phyloP scores from a whole-genome alignment of 2,329 filamentous ascomycete species.

The Bipolaris sorokiniana region DNA sequence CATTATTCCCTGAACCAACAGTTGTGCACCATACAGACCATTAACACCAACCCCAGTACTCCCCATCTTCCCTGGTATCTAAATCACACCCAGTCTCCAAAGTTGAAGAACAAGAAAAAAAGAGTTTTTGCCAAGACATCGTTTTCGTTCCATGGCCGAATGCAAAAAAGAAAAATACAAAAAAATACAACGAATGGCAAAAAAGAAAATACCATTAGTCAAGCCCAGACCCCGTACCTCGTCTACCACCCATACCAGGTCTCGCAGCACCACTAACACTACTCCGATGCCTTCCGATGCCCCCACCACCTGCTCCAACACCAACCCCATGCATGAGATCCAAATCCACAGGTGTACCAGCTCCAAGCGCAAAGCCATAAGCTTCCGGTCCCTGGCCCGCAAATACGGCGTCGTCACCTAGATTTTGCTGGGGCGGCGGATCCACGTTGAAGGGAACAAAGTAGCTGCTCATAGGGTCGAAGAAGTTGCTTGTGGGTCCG shows the following conservation, averaged over 20 bases:
- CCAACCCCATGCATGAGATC: slow-evolving; percentile 18
- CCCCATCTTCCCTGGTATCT: too few species aligned
- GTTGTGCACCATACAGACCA: too few species aligned
- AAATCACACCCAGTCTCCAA: too few species aligned
- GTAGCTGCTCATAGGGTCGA: slow-evolving; percentile 70
- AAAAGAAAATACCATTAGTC: too few species aligned
- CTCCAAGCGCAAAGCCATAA: slow-evolving; percentile 19
- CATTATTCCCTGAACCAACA: too few species aligned
- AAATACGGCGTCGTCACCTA: slow-evolving; percentile 48
- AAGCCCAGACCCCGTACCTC: slow-evolving; percentile 13
- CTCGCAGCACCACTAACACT: slow-evolving; percentile 9
- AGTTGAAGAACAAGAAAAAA: too few species aligned
- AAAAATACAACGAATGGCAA: too few species aligned
- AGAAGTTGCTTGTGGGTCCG: slow-evolving; percentile 33
- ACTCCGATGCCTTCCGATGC: not conserved
- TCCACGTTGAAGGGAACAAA: slow-evolving; percentile 94
- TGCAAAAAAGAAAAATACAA: too few species aligned
- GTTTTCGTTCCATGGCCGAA: too few species aligned
- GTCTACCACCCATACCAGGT: not conserved
- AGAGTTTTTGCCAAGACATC: too few species aligned
- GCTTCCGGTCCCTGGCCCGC: slow-evolving; percentile 21
- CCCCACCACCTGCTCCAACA: not conserved
- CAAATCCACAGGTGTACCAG: slow-evolving; percentile 17
- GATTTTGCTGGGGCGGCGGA: slow-evolving; percentile 58
- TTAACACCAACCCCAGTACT: too few species aligned